phyloP scores from a whole-genome alignment of 179 eudicot genomes.

The Monotropa hypopitys region DNA sequence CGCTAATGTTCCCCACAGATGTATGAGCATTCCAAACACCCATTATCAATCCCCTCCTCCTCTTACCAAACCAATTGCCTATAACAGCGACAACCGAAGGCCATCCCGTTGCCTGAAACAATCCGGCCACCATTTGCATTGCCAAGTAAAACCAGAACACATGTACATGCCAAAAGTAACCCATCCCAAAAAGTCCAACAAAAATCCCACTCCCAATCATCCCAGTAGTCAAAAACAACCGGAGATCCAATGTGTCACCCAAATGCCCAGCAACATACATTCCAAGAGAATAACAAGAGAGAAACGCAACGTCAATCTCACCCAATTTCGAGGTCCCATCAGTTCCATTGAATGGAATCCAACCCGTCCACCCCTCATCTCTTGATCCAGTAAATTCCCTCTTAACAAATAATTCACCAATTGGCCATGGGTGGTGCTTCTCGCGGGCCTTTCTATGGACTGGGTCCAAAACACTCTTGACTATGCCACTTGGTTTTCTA shows the following conservation, averaged over 20 bases:
- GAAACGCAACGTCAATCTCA: conserved; percentile 82
- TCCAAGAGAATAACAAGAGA: conserved; percentile 68
- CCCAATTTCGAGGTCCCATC: conserved; percentile 71
- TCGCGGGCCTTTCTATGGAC: conserved; percentile 12
- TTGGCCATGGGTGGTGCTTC: conserved; percentile 45
- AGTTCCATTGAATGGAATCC: conserved; percentile 70
- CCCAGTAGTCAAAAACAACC: conserved; percentile 69
- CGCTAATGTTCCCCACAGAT: conserved; percentile 77
- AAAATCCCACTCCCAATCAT: conserved; percentile 92
- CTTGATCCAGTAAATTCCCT: conserved; percentile 6
- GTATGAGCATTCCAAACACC: conserved; percentile 98
- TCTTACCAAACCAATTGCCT: conserved; percentile 94
- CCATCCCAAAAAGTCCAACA: conserved; percentile 77
- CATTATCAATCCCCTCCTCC: conserved; percentile 89
- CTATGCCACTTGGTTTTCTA: conserved; percentile 86
- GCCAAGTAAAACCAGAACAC: conserved; percentile 55
- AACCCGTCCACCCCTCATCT: conserved; percentile 28
- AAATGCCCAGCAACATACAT: conserved; percentile 92
- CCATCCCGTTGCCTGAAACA: conserved; percentile 97
- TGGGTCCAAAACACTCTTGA: conserved; percentile 82
- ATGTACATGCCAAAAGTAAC: conserved; percentile 69
- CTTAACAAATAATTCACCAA: conserved; percentile 46
- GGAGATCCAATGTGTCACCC: conserved; percentile 68
- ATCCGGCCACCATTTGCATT: conserved; percentile 89
- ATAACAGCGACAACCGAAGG: conserved; percentile 94